Evolutionary conservation across 1,284 basidiomycete genomes (phyloP), one percentile per base, ranked within the genome.

Genomic region (Irpex sp.): DNA sequence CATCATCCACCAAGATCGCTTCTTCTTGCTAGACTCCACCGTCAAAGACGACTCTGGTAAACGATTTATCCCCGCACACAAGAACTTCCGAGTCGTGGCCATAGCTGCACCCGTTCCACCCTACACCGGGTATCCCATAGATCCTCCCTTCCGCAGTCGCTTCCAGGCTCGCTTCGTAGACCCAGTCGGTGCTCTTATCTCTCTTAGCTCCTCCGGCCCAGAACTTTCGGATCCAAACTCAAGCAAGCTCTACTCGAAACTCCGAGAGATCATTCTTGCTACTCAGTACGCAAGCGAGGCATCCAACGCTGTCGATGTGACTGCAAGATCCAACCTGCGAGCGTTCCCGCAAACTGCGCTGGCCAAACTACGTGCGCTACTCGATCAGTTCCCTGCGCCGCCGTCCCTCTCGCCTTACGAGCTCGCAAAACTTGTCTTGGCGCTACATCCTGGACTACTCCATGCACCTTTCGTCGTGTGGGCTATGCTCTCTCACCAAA

Each of bases 91-190:
- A 19, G 85, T 87, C 36, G 82, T 88, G 48, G 86, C 86, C 6
- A 87, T 88, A 44, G 85, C 84, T 7, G 84, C 85, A 0, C 86
- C 87, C 0, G 85, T 88, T 0, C 86, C 86, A 15, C 86, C 86
- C 4, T 87, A 87, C 71, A 81, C 84, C 2, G 86, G 86, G 21
- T 85, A 86, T 69, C 86, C 86, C 15, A 78, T 88, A 3, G 87
- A 89, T 66, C 87, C 87, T 5, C 87, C 87, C 0, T 89, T 89
- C 72, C 80, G 86, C 31, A 86, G 85, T 70, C 84, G 87, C 17
- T 89, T 88, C 71, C 86, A 88, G 72, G 83, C 86, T 4, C 82
- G 87, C 19, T 88, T 88, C 69, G 73, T 88, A 47, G 86, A 89
- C 67, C 85, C 86, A 7, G 71, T 86, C 19, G 82, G 82, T 11